Evolutionary conservation across 129 eudicot species (phyloP).

Genomic region (Flaveria linearis): DNA sequence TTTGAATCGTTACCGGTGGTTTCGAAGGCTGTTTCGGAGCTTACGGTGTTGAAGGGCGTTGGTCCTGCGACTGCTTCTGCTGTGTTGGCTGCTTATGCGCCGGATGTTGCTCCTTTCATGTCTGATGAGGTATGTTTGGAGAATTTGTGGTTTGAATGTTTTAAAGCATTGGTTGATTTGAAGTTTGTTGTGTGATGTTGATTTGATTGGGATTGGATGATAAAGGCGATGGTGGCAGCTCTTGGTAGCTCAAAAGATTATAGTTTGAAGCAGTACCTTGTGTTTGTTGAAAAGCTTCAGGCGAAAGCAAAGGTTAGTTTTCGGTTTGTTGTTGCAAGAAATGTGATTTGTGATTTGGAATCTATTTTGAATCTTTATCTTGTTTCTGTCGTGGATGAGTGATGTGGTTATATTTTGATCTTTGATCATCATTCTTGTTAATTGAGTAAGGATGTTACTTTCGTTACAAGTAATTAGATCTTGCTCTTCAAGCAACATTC

Average conservation of each 20-base stretch:
- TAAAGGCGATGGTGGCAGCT: constrained; percentile 81
- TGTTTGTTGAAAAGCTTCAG: constrained; percentile 65
- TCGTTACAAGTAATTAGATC: neutral
- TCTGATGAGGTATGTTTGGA: constrained; percentile 64
- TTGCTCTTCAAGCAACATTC: neutral
- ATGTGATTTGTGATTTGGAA: neutral
- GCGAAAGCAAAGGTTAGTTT: constrained; percentile 71
- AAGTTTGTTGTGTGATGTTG: neutral
- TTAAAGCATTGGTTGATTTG: neutral
- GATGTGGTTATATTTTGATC: neutral
- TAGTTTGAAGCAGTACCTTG: constrained; percentile 76
- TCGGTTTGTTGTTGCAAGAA: neutral
- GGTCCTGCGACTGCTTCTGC: constrained; percentile 98
- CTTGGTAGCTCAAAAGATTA: constrained; percentile 80
- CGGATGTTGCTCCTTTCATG: constrained; percentile 83
- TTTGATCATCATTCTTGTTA: neutral
- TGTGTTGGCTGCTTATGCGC: constrained; percentile 81
- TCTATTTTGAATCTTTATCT: neutral
- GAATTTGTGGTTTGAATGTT: neutral
- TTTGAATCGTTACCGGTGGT: constrained; percentile 63
- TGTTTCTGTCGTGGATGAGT: neutral
- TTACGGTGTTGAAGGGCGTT: constrained; percentile 76
- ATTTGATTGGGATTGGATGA: neutral
- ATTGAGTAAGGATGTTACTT: neutral
- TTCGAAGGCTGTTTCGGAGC: constrained; percentile 58